Evolutionary conservation across 2,329 filamentous ascomycete species (phyloP), one percentile per base, ranked within the genome.

Genomic region (Aspergillus japonicus): DNA sequence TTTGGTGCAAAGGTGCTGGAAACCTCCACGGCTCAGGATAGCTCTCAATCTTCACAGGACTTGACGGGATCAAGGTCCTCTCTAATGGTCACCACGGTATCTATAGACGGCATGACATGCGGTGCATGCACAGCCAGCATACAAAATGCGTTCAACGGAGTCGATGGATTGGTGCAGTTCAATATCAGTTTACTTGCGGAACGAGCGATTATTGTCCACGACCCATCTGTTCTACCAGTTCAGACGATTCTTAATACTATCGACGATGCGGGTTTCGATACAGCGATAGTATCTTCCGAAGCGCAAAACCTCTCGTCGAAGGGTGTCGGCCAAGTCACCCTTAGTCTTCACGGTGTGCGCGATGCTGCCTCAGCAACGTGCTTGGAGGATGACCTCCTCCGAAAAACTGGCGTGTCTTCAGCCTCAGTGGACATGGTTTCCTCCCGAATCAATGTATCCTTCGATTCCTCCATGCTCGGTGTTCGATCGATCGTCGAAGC

Each of bases 41-140:
- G 47, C 47, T 44, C 57, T 83, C 56, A 69, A 73, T 48, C 66
- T 75, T 54, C 75, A 71, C 61, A 73, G 63, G 67, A 71, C 16
- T 56, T 70, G 51, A 61, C 73, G 7, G 67, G 74, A 52, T 63
- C 66, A 31, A 79, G 76, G 56, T 60, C 72, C 7, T 75, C 74
- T 26, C 64, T 69, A 3, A 82, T 88, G 58, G 91, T 87, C 0
- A 97, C 93, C 0, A 98, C 93, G 0, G 83, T 99, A 19, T 87
- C 90, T 4, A 91, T 99, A 57, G 91, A 95, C 66, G 95, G 95
- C 54, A 99, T 99, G 95, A 99, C 95, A 1, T 98, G 95, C 72
- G 94, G 94, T 23, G 92, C 95, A 47, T 99, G 95, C 76, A 98
- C 95, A 0, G 94, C 94, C 1, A 92, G 94, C 5, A 87, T 98